These are phyloP conservation scores for Ophiostoma fasciatum DNA, from an alignment of 2,329 filamentous ascomycete genomes.

Conservation along the genomic window DNA sequence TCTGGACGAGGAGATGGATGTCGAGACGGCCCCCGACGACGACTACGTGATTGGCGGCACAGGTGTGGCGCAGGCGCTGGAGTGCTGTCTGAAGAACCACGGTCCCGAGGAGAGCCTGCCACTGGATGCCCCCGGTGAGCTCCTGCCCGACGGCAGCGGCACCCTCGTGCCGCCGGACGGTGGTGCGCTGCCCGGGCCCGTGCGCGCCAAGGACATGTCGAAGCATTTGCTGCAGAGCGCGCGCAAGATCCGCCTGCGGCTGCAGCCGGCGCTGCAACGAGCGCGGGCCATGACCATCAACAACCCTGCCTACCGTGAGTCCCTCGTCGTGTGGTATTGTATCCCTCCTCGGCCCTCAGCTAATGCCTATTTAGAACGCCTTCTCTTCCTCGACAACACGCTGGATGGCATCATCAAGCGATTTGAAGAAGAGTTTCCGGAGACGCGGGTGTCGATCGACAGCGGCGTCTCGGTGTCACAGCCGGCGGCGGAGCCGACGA, in stretches of 20 bases:
- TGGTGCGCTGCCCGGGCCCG: constrained; percentile 21
- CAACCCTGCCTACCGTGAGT: constrained; percentile 19
- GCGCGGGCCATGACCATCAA: constrained; percentile 56
- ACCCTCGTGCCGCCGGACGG: constrained; percentile 14
- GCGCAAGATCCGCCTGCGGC: constrained; percentile 68
- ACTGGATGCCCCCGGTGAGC: constrained; percentile 28
- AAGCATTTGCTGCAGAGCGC: constrained; percentile 79
- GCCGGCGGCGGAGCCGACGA: constrained; percentile 7
- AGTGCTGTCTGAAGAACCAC: constrained; percentile 77
- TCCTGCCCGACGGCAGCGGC: constrained; percentile 36
- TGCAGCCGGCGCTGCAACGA: constrained; percentile 71
- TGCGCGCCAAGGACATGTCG: constrained; percentile 81
- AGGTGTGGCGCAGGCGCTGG: constrained; percentile 84
- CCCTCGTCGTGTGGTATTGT: background rate
- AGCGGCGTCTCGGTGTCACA: constrained; percentile 16
- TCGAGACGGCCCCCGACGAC: constrained; percentile 64
- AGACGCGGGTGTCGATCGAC: constrained; percentile 45
- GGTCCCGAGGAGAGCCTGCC: constrained; percentile 44
- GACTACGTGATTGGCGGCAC: constrained; percentile 95
- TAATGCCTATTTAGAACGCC: constrained; percentile 37
- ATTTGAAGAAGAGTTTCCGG: constrained; percentile 92
- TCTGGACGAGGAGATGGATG: constrained; percentile 42
- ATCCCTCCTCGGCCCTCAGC: too few species aligned
- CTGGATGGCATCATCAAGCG: constrained; percentile 83
- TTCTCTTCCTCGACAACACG: constrained; percentile 79